Evolutionary conservation across 73 alveolate species (phyloP).

Genomic region (Blepharisma stoltei): DNA sequence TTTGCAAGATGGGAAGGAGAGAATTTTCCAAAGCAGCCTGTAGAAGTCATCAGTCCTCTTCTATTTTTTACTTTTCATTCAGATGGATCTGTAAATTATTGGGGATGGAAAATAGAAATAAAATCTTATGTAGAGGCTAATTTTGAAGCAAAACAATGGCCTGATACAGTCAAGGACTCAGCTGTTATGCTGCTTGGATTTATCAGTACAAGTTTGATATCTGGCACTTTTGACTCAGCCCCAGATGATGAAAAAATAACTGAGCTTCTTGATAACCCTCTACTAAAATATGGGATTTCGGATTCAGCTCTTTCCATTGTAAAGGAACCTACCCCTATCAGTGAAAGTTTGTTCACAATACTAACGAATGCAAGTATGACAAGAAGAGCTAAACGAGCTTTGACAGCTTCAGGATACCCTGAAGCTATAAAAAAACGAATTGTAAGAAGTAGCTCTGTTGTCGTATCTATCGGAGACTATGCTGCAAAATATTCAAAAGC

Average conservation of each 20-base stretch:
- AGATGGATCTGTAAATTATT: slow-evolving; percentile 25
- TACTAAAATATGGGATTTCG: background rate
- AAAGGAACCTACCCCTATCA: background rate
- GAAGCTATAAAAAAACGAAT: background rate
- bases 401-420: background rate
- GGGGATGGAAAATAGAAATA: slow-evolving; percentile 32
- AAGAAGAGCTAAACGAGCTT: background rate
- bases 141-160: slow-evolving; percentile 21
- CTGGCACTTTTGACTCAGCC: background rate
- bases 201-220: background rate
- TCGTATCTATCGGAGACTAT: background rate
- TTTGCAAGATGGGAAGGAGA: slow-evolving; percentile 31
- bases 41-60: background rate
- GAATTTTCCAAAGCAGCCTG: slow-evolving; percentile 21
- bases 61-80: background rate
- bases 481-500: background rate
- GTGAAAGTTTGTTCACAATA: background rate
- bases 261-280: background rate
- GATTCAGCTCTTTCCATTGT: background rate
- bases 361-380: slow-evolving; percentile 1
- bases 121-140: background rate
- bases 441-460: background rate
- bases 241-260: background rate
- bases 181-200: background rate
- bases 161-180: background rate